A percentile compares a stretch with the other conserved stretches of the same genome.
Evolutionary conservation across 2,329 filamentous ascomycete species (phyloP).

Genomic region (Colletotrichum sp.): DNA sequence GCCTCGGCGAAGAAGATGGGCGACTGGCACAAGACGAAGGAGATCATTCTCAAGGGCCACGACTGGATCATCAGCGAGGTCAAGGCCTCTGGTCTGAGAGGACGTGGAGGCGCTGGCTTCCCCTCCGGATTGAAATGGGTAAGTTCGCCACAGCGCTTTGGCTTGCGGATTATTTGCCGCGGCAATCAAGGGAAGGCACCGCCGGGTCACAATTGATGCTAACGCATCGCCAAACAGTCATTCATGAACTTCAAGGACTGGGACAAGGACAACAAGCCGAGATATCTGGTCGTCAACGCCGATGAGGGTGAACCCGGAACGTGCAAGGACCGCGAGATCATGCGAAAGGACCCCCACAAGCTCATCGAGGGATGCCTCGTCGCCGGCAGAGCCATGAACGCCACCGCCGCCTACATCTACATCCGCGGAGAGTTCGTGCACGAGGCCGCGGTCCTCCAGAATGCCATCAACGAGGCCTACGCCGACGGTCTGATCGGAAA

Average conservation of each 20-base stretch:
- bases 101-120: slow-evolving; percentile 96
- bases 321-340: slow-evolving; percentile 99
- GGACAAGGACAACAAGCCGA: slow-evolving; percentile 96
- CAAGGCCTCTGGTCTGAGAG: slow-evolving; percentile 94
- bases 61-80: slow-evolving; percentile 99
- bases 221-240: slow-evolving; percentile 60
- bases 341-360: slow-evolving; percentile 99
- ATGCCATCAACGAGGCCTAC: slow-evolving; percentile 97
- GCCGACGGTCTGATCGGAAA: slow-evolving; percentile 93
- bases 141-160: slow-evolving; percentile 41
- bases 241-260: slow-evolving; percentile 99
- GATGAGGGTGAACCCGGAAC: slow-evolving; percentile 99
- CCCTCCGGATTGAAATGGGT: slow-evolving; percentile 99
- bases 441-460: slow-evolving; percentile 91
- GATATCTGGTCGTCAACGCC: slow-evolving; percentile 97
- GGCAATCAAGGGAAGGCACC: slow-evolving; percentile 2
- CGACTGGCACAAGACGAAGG: slow-evolving; percentile 99
- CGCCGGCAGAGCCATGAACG: slow-evolving; percentile 97
- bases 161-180: not conserved
- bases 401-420: slow-evolving; percentile 98
- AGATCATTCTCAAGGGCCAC: slow-evolving; percentile 95
- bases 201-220: not conserved
- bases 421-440: slow-evolving; percentile 98
- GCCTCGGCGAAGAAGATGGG: slow-evolving; percentile 97
- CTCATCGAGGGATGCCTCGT: slow-evolving; percentile 96